Evolutionary conservation across 768 basidiomycete genomes (phyloP).

Genomic region (Trametes punicea): DNA sequence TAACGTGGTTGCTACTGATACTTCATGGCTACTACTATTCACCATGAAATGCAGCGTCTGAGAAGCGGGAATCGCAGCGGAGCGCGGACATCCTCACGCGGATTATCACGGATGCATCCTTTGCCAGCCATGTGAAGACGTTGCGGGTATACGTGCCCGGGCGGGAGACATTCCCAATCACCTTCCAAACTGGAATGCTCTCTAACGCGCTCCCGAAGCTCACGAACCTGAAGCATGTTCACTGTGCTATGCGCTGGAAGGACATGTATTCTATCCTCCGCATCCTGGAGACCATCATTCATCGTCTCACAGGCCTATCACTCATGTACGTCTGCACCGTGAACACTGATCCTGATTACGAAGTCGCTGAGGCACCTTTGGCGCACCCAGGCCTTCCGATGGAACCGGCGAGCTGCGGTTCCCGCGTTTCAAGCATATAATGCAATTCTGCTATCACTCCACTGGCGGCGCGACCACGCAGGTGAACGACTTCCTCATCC

Average conservation of each 20-base stretch:
- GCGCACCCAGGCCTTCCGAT: constrained; percentile 25
- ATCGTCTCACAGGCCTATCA: constrained; percentile 54
- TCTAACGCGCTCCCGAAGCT: constrained; percentile 66
- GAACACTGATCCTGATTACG: neutral
- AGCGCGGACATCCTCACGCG: constrained; percentile 70
- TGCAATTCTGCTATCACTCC: constrained; percentile 55
- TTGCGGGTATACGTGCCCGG: constrained; percentile 56
- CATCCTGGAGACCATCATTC: constrained; percentile 48
- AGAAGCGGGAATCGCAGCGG: constrained; percentile 55
- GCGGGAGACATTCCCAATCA: constrained; percentile 47
- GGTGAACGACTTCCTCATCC: constrained; percentile 46
- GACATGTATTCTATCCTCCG: constrained; percentile 50
- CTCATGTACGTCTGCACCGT: constrained; percentile 32
- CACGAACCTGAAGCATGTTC: constrained; percentile 54
- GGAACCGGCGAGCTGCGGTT: constrained; percentile 29
- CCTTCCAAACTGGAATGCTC: constrained; percentile 70
- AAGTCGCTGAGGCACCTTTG: neutral
- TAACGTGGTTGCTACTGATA: neutral
- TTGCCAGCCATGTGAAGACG: constrained; percentile 55
- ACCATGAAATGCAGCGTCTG: constrained; percentile 37
- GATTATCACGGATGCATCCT: constrained; percentile 56
- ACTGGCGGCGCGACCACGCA: constrained; percentile 39
- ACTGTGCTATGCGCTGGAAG: constrained; percentile 55
- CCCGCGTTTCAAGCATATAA: constrained; percentile 40
- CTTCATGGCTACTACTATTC: constrained; percentile 10